Evolutionary conservation across 2,329 filamentous ascomycete genomes (phyloP).

Genomic region (Fusarium denticulatum): DNA sequence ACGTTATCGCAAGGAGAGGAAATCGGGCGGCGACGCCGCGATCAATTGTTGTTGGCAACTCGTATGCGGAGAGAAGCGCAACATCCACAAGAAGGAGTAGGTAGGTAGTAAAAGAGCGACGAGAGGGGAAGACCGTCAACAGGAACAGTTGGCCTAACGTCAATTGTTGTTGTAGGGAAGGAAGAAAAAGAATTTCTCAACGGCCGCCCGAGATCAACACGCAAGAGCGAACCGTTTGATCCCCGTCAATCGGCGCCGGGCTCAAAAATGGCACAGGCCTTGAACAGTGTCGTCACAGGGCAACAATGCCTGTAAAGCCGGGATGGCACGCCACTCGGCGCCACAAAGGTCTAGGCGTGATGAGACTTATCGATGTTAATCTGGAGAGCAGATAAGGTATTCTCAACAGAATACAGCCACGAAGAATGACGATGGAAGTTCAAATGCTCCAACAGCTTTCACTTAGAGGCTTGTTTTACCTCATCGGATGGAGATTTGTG

Average conservation of each 20-base stretch:
- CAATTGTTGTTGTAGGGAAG: conserved; percentile 5
- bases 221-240: conserved; percentile 19
- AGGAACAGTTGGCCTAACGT: background rate
- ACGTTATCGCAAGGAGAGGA: conserved; percentile 24
- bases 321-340: conserved; percentile 36
- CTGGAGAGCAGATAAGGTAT: background rate
- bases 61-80: conserved; percentile 3
- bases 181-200: conserved; percentile 24
- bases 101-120: background rate
- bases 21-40: conserved; percentile 35
- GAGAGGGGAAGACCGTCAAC: background rate
- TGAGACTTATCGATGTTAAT: background rate
- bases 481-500: conserved; percentile 27
- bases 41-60: conserved; percentile 33
- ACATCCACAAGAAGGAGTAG: conserved; percentile 4
- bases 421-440: background rate
- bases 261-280: conserved; percentile 42
- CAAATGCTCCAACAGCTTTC: background rate
- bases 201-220: background rate
- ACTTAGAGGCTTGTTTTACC: conserved; percentile 24
- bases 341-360: conserved; percentile 35
- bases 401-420: background rate
- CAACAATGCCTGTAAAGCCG: conserved; percentile 21
- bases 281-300: conserved; percentile 43
- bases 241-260: conserved; percentile 1